Evolutionary conservation across 108 stramenopile genomes (phyloP).

Genomic region (Fragilaria radians): DNA sequence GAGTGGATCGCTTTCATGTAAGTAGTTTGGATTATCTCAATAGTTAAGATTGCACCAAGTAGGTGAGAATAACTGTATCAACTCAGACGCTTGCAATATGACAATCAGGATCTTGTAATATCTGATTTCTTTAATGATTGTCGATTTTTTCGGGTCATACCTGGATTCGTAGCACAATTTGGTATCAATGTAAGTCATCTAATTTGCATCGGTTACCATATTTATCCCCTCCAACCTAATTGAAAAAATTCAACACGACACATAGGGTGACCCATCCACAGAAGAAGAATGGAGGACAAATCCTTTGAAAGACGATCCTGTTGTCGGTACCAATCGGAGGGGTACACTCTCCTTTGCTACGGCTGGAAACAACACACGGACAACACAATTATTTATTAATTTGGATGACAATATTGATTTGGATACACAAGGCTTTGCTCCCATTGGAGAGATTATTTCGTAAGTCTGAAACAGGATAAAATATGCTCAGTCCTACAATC

Average conservation of each 20-base stretch:
- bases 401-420: conserved; percentile 52
- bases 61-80: not conserved
- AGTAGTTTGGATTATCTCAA: conserved; percentile 8
- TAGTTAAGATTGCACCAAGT: no score
- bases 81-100: no score
- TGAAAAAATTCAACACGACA: conserved; percentile 84
- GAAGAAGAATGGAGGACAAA: conserved; percentile 32
- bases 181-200: no score
- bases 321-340: conserved; percentile 53
- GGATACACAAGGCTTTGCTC: conserved; percentile 77
- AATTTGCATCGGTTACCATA: no score
- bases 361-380: conserved; percentile 69
- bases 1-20: conserved; percentile 53
- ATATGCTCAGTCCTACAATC: no score
- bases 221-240: no score
- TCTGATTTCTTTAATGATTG: conserved; percentile 68
- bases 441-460: conserved; percentile 67
- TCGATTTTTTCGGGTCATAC: conserved; percentile 61
- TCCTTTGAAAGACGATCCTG: conserved; percentile 72
- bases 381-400: conserved; percentile 87
- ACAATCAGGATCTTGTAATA: conserved; percentile 6
- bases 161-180: no score
- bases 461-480: no score
- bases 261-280: conserved; percentile 47
- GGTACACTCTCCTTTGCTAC: conserved; percentile 84